Conservation (phyloP, 768 basidiomycete species). For the Austroboletus eburneus region DNA sequence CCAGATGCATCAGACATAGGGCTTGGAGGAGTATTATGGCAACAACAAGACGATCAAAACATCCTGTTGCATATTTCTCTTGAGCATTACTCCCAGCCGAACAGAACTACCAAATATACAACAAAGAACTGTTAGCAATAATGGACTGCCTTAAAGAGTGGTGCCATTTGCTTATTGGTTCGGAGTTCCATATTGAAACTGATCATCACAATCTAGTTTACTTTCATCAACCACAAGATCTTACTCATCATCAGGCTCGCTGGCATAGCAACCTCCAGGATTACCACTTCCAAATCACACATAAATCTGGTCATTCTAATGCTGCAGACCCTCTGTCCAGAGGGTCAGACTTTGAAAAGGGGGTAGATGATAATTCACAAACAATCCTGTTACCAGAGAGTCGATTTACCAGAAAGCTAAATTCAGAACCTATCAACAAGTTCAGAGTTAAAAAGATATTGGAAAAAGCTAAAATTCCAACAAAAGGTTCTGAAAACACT, state of each 20-base stretch:
- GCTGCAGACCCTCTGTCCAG: neutral
- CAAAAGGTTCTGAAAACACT: no score
- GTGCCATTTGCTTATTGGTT: neutral
- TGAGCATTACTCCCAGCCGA: neutral
- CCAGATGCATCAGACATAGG: neutral
- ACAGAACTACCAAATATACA: neutral
- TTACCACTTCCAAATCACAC: neutral
- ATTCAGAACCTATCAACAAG: no score
- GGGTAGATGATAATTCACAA: neutral
- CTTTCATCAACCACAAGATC: neutral
- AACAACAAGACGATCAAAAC: neutral
- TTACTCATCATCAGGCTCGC: neutral
- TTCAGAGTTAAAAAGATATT: no score
- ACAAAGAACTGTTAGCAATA: neutral
- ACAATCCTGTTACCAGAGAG: no score
- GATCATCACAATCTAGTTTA: neutral
- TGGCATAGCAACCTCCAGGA: neutral
- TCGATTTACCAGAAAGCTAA: no score
- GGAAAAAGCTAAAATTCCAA: no score
- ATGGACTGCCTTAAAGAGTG: neutral
- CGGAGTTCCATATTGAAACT: neutral
- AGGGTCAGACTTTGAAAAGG: neutral
- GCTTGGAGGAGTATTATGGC: neutral
- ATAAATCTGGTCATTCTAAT: neutral
- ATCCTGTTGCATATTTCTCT: neutral